phyloP scores from a whole-genome alignment of 129 eudicot species.

The Saposhnikovia divaricata region DNA sequence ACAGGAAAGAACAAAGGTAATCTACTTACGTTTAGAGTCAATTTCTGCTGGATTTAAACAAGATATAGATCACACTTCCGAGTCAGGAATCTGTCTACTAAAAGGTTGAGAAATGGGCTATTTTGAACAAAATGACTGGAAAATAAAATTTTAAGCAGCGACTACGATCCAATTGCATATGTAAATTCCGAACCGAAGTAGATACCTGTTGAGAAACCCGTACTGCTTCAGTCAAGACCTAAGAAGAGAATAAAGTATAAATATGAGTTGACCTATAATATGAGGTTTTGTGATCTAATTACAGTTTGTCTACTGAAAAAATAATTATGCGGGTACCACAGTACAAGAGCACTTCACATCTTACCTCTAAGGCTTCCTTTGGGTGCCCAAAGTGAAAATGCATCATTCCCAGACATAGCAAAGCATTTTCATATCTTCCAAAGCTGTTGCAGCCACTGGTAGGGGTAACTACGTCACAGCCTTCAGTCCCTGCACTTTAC shows the following conservation, averaged over 20 bases:
- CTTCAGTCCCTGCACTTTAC: constrained; percentile 99
- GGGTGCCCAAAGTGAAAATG: constrained; percentile 98
- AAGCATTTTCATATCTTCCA: constrained; percentile 93
- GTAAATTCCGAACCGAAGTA: not conserved
- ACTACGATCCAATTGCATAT: not conserved
- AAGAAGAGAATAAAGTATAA: constrained; percentile 26
- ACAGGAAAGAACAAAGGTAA: not conserved
- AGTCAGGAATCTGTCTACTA: too few species aligned
- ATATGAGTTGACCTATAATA: constrained; percentile 8
- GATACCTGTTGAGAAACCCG: constrained; percentile 85
- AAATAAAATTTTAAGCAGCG: not conserved
- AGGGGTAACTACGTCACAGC: constrained; percentile 63
- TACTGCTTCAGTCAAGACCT: constrained; percentile 94
- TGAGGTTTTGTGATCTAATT: not conserved
- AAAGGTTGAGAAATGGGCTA: too few species aligned
- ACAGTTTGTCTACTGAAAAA: not conserved
- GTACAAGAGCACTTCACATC: constrained; percentile 3
- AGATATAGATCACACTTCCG: not conserved
- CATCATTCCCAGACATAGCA: constrained; percentile 86
- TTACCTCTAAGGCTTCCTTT: constrained; percentile 80
- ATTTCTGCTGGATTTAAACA: not conserved
- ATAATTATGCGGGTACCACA: not conserved
- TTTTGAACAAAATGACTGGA: not conserved
- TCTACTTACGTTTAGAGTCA: not conserved
- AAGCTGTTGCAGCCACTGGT: constrained; percentile 37